These are phyloP conservation scores for Paecilomyces fulvus DNA, from an alignment of 2,329 filamentous ascomycete species.

Conservation along the genomic window DNA sequence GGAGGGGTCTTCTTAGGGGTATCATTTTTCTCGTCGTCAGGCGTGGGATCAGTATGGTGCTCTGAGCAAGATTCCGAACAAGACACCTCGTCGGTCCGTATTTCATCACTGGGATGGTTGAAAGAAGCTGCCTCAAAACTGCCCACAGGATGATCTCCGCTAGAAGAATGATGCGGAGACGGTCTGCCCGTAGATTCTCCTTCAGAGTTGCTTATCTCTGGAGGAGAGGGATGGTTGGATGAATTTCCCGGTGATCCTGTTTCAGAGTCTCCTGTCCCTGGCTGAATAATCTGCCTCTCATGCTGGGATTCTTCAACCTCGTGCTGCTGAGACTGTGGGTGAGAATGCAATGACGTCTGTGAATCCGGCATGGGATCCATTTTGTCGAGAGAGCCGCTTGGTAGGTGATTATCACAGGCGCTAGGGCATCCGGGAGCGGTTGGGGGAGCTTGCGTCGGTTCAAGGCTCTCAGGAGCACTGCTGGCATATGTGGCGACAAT, in stretches of 20 bases:
- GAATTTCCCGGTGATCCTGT: not conserved
- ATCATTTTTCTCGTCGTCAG: not conserved
- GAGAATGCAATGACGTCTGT: not conserved
- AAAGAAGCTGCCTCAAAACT: not conserved
- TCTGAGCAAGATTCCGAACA: not conserved
- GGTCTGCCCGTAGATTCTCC: not conserved
- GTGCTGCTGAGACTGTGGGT: not conserved
- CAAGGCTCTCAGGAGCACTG: slow-evolving; percentile 11
- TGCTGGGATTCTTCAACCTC: not conserved
- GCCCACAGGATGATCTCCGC: not conserved
- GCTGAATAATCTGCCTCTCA: not conserved
- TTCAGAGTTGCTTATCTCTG: not conserved
- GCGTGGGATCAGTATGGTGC: not conserved
- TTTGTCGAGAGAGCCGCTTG: not conserved
- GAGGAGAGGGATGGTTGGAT: not conserved
- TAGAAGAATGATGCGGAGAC: not conserved
- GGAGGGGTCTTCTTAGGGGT: slow-evolving; percentile 6
- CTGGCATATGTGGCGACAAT: slow-evolving; percentile 25
- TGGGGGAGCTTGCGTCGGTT: not conserved
- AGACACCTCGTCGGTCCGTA: not conserved
- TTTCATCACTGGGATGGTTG: not conserved
- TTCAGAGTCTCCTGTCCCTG: not conserved
- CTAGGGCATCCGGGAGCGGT: not conserved
- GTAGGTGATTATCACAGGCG: not conserved
- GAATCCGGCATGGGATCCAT: not conserved